A percentile compares a stretch with the other conserved stretches of the same genome.
These are phyloP conservation scores for Bombardia bombarda DNA, from an alignment of 495 filamentous ascomycete species.

Conservation along the genomic window DNA sequence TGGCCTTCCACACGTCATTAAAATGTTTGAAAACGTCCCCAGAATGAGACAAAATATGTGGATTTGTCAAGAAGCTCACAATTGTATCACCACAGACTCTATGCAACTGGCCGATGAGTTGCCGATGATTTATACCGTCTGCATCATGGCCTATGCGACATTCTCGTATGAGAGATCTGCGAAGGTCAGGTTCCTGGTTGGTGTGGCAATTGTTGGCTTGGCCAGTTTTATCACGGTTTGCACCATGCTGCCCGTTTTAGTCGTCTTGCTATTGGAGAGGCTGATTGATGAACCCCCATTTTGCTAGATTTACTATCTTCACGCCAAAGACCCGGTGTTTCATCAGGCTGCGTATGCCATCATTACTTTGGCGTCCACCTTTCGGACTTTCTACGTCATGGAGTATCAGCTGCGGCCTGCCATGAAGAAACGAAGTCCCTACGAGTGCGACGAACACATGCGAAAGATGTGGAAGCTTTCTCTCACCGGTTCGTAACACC, in stretches of 20 bases:
- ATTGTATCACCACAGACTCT: slow-evolving; percentile 53
- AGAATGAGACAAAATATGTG: not conserved
- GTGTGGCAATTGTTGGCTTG: slow-evolving; percentile 49
- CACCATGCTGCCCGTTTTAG: not conserved
- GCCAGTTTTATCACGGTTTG: slow-evolving; percentile 69
- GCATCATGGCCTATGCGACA: slow-evolving; percentile 75
- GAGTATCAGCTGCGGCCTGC: slow-evolving; percentile 64
- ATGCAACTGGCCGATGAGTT: slow-evolving; percentile 98
- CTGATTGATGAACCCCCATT: slow-evolving; percentile 1
- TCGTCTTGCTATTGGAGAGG: not conserved
- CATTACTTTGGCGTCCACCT: slow-evolving; percentile 69
- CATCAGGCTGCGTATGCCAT: slow-evolving; percentile 85
- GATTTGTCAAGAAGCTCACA: slow-evolving; percentile 7
- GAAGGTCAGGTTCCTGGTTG: slow-evolving; percentile 50
- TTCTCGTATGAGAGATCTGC: slow-evolving; percentile 64
- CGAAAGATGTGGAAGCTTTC: slow-evolving; percentile 57
- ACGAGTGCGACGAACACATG: slow-evolving; percentile 67
- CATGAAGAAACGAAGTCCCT: slow-evolving; percentile 33
- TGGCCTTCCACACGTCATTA: slow-evolving; percentile 73
- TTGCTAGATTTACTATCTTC: slow-evolving; percentile 73
- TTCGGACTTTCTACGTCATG: slow-evolving; percentile 86
- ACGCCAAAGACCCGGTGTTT: slow-evolving; percentile 85
- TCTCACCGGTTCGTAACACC: slow-evolving; percentile 23
- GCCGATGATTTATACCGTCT: slow-evolving; percentile 97
- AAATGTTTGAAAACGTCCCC: slow-evolving; percentile 52